Conservation (phyloP, 2,329 filamentous ascomycete genomes). For the Cercospora brassicicola region DNA sequence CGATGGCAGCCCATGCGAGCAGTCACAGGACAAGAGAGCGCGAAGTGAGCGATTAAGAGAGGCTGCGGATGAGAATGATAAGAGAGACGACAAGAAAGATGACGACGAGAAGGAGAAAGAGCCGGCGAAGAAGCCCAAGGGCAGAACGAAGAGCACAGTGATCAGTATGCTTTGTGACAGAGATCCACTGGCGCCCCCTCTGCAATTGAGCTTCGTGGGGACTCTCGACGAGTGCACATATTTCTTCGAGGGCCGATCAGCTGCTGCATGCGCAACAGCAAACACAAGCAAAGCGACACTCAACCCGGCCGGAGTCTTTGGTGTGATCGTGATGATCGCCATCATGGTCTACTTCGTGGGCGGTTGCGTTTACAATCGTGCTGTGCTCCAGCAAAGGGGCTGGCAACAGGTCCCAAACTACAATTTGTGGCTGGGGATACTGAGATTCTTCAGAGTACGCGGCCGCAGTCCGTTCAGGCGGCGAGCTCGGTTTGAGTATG, state of each 20-base stretch:
- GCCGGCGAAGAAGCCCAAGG: constrained; percentile 27
- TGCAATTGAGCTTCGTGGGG: constrained; percentile 79
- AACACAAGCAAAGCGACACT: constrained; percentile 59
- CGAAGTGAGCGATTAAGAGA: constrained; percentile 38
- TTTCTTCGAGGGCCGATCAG: constrained; percentile 88
- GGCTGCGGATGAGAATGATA: constrained; percentile 42
- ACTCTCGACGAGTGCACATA: constrained; percentile 85
- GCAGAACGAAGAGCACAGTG: constrained; percentile 73
- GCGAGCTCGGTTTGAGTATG: constrained; percentile 14
- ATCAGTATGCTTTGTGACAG: constrained; percentile 93
- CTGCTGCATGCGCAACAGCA: constrained; percentile 76
- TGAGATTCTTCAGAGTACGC: constrained; percentile 75
- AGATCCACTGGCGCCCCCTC: constrained; percentile 67
- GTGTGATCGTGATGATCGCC: constrained; percentile 75
- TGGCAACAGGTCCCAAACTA: constrained; percentile 97
- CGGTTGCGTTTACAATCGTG: constrained; percentile 92
- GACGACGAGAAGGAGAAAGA: constrained; percentile 40
- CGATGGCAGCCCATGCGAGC: constrained; percentile 50
- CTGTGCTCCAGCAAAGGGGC: constrained; percentile 87
- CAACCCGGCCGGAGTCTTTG: constrained; percentile 76
- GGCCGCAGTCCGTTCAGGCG: constrained; percentile 10
- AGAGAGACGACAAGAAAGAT: constrained; percentile 37
- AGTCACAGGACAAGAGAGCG: constrained; percentile 34
- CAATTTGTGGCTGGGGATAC: constrained; percentile 84
- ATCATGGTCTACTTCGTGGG: constrained; percentile 86